Base-by-base conservation (phyloP, 164 flowering plant species). In the Aristolochia fimbriata region DNA sequence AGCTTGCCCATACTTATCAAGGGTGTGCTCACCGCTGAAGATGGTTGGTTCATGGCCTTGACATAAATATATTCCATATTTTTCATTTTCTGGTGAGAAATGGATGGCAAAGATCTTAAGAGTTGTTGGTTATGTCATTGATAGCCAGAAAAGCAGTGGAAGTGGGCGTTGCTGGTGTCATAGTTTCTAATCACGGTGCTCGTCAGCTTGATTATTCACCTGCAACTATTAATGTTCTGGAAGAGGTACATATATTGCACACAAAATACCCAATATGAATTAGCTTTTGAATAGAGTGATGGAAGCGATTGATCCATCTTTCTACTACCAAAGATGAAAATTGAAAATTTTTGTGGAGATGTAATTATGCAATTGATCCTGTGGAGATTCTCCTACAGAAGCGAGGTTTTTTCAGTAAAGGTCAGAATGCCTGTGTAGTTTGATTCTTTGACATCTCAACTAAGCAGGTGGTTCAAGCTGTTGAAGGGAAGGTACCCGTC, bases 121-220 rank as follows among this genome's bases (percentile, higher is more conserved):
- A 4, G 22, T 13, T 8, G 8, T 53, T 41, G 21, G 14, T 15
- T 47, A 51, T 21, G 6, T 21, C 25, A 37, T 19, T 23, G 72
- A 62, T 76, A 91, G 97, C 97, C 27, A 76, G 77, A 66, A 27
- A 82, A 19, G 80, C 98, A 17, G 62, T 89, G 23, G 76, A 87
- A 73, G 68, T 73, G 41, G 96, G 96, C 65, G 96, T 78, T 60
- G 86, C 89, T 20, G 98, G 98, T 56, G 83, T 89, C 65, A 85
- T 92, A 30, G 98, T 92, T 30, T 92, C 98, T 14, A 92, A 92
- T 60, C 98, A 89, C 71, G 98, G 96, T 65, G 98, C 91, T 76
- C 87, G 97, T 57, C 96, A 91, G 64, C 92, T 91, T 27, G 96
- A 91, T 65, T 89, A 85, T 72, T 87, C 74, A 45, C 96, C 97